These are phyloP conservation scores for Inonotus hispidus DNA, from an alignment of 1,284 basidiomycete species.

Conservation along the genomic window DNA sequence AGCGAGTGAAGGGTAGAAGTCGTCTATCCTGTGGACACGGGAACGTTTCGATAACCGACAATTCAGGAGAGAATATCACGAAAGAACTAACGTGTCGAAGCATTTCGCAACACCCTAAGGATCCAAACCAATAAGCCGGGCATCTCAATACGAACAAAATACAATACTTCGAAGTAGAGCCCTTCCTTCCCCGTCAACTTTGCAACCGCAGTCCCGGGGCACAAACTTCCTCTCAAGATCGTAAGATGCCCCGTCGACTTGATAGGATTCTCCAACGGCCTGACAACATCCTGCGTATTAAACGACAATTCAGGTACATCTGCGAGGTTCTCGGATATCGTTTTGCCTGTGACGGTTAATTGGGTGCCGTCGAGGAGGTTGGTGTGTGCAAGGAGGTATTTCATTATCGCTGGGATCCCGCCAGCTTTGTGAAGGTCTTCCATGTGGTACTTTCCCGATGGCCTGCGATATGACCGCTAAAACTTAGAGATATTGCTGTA, in stretches of 20 bases:
- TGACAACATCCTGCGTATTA: constrained; percentile 79
- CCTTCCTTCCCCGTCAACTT: constrained; percentile 98
- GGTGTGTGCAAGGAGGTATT: constrained; percentile 85
- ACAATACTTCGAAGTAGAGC: constrained; percentile 68
- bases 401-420: constrained; percentile 78
- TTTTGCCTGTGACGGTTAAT: constrained; percentile 93
- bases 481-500: background rate
- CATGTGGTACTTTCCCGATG: constrained; percentile 94
- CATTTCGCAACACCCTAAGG: constrained; percentile 65
- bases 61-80: background rate
- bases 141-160: background rate
- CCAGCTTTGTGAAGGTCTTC: constrained; percentile 92
- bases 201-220: constrained; percentile 88
- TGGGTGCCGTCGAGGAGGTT: constrained; percentile 87
- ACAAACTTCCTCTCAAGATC: constrained; percentile 87
- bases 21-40: constrained; percentile 52
- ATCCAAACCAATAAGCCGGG: background rate
- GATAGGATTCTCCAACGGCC: constrained; percentile 77
- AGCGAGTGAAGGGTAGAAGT: constrained; percentile 82
- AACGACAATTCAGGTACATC: constrained; percentile 76
- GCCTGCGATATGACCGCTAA: constrained; percentile 39
- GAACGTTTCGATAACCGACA: background rate
- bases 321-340: constrained; percentile 86
- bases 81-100: constrained; percentile 55
- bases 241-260: constrained; percentile 90